Conservation (phyloP, 306 rosid genomes). For the Ceratonia siliqua region DNA sequence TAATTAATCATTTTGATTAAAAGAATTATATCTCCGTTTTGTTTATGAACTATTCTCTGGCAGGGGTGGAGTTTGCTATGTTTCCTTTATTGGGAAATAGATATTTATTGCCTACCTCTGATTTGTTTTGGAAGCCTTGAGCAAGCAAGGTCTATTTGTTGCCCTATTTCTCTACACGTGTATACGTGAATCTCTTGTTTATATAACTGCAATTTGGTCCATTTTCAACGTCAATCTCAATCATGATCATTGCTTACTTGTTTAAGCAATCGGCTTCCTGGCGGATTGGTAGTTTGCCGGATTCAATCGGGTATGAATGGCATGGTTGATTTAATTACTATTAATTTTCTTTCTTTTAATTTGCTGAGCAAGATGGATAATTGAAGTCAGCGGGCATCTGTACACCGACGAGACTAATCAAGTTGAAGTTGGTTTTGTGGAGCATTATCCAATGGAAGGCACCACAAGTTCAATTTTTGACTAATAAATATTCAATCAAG, state of each 20-base stretch:
- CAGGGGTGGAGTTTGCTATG: neutral
- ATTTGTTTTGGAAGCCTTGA: neutral
- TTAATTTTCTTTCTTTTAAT: too few relatives aligned
- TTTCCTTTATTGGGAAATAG: neutral
- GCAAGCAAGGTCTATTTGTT: conserved; percentile 19
- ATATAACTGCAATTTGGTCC: neutral
- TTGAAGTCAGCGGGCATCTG: neutral
- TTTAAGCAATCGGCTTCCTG: neutral
- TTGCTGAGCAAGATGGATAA: neutral
- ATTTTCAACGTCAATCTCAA: neutral
- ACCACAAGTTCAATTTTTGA: too few relatives aligned
- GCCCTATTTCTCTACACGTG: neutral
- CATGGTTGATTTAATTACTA: neutral
- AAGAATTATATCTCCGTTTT: too few relatives aligned
- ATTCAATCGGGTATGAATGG: neutral
- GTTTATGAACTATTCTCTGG: too few relatives aligned
- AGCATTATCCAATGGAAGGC: conserved; percentile 31
- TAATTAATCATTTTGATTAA: too few relatives aligned
- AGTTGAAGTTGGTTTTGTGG: neutral
- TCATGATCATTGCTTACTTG: neutral
- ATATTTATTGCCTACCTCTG: neutral
- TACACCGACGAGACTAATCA: neutral
- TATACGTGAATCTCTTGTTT: neutral
- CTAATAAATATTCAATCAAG: neutral
- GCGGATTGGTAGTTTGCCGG: neutral